These are phyloP conservation scores for Corymbia calophylla DNA, from an alignment of 441 rosid genomes.

Conservation along the genomic window DNA sequence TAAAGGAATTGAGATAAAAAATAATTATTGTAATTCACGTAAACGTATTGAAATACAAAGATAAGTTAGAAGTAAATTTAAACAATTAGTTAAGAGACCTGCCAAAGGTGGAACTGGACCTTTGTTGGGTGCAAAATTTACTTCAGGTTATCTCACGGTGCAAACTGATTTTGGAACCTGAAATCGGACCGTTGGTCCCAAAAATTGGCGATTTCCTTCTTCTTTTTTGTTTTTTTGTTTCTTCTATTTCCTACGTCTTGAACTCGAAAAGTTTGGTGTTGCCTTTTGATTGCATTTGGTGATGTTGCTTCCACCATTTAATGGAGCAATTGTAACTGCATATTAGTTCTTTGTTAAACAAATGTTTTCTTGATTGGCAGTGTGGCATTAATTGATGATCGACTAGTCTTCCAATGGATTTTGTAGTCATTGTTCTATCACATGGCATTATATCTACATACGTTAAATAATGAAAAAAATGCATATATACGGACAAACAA, in stretches of 20 bases:
- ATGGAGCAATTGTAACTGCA: neutral
- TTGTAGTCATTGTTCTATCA: too few species aligned
- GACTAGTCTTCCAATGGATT: too few species aligned
- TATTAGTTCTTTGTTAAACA: too few species aligned
- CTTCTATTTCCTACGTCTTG: neutral
- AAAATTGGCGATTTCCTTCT: neutral
- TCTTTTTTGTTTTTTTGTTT: neutral
- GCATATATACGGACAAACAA: too few species aligned
- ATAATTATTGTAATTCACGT: neutral
- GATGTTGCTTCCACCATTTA: neutral
- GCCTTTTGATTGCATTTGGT: neutral
- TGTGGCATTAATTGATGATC: too few species aligned
- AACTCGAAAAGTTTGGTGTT: neutral
- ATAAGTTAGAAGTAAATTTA: neutral
- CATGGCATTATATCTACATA: too few species aligned
- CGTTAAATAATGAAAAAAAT: too few species aligned
- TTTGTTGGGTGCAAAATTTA: too few species aligned
- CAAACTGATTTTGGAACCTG: too few species aligned
- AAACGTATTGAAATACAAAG: neutral
- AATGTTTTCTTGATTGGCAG: too few species aligned
- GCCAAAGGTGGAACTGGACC: neutral
- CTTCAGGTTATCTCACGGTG: too few species aligned
- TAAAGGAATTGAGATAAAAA: neutral
- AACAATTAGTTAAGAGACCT: neutral
- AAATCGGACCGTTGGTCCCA: rapidly evolving